A percentile compares a stretch with the other conserved stretches of the same genome.
Conservation (phyloP, 2,329 filamentous ascomycete genomes). For the Colletotrichum nymphaeae region DNA sequence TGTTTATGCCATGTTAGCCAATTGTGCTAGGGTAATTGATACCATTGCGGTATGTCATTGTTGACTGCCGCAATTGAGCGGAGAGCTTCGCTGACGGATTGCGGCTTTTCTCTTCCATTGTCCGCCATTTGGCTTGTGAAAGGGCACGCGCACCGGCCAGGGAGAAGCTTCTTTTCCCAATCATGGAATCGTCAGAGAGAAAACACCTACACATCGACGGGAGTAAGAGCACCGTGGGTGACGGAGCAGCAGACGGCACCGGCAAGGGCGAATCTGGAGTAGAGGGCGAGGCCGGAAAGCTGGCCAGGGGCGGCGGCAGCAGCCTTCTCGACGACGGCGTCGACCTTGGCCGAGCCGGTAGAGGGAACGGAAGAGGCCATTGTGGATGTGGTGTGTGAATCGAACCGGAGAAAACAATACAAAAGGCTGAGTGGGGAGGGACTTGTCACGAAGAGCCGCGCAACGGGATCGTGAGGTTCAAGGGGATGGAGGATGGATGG, state of each 20-base stretch:
- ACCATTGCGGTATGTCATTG: no score
- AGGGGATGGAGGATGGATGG: background rate
- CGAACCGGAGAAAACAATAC: conserved; percentile 39
- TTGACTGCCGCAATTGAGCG: background rate
- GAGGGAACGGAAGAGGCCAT: conserved; percentile 54
- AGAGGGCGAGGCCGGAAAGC: conserved; percentile 73
- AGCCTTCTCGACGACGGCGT: conserved; percentile 55
- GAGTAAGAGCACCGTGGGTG: conserved; percentile 96
- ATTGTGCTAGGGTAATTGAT: no score
- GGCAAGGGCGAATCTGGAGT: conserved; percentile 96
- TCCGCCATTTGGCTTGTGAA: conserved; percentile 11
- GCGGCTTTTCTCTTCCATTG: background rate
- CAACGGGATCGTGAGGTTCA: conserved; percentile 35
- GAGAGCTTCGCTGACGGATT: conserved; percentile 12
- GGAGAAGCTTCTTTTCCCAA: background rate
- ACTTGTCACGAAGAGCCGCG: conserved; percentile 34
- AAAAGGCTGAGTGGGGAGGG: conserved; percentile 49
- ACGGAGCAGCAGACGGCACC: conserved; percentile 98
- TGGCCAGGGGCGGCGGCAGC: conserved; percentile 54
- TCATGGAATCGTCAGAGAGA: background rate
- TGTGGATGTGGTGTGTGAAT: conserved; percentile 43
- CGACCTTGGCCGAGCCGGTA: conserved; percentile 57
- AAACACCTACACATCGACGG: conserved; percentile 95
- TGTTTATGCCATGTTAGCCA: conserved; percentile 48
- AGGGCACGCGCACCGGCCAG: background rate